phyloP scores from a whole-genome alignment of 768 basidiomycete species.

The Podaxis sp. region DNA sequence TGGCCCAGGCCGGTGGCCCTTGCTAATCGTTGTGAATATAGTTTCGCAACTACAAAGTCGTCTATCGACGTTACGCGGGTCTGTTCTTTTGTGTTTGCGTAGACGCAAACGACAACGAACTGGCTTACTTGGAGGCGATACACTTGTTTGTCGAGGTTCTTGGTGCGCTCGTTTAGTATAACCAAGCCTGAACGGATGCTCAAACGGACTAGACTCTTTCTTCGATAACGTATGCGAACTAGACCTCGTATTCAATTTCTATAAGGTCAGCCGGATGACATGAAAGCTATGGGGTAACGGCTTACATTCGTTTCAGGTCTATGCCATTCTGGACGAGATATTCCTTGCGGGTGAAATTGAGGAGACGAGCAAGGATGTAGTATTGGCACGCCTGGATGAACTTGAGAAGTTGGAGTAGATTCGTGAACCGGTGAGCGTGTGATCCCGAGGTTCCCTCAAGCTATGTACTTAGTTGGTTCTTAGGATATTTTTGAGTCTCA shows the following conservation, averaged over 20 bases:
- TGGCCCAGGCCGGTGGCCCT: constrained; percentile 7
- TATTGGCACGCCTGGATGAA: constrained; percentile 84
- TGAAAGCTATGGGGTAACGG: not conserved
- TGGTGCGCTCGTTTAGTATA: constrained; percentile 50
- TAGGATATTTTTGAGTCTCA: not conserved
- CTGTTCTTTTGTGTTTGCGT: constrained; percentile 98
- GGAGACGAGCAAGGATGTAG: constrained; percentile 97
- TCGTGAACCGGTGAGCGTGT: not conserved
- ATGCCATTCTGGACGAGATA: constrained; percentile 97
- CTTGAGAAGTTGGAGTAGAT: constrained; percentile 86
- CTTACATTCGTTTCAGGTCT: constrained; percentile 56
- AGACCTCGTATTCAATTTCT: constrained; percentile 98
- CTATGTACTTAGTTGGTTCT: not conserved
- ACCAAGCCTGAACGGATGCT: not conserved
- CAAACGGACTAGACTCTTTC: constrained; percentile 71
- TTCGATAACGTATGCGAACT: constrained; percentile 99
- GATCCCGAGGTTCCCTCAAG: not conserved
- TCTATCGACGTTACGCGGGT: constrained; percentile 95
- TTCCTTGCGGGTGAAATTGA: constrained; percentile 98
- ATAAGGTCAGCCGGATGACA: constrained; percentile 60
- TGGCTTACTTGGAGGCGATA: constrained; percentile 96
- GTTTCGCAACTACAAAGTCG: constrained; percentile 98
- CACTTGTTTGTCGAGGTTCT: constrained; percentile 98
- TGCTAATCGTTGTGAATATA: constrained; percentile 28
- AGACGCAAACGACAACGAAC: constrained; percentile 97